Conservation (phyloP, 768 basidiomycete genomes). For the Clavaria fumosa region DNA sequence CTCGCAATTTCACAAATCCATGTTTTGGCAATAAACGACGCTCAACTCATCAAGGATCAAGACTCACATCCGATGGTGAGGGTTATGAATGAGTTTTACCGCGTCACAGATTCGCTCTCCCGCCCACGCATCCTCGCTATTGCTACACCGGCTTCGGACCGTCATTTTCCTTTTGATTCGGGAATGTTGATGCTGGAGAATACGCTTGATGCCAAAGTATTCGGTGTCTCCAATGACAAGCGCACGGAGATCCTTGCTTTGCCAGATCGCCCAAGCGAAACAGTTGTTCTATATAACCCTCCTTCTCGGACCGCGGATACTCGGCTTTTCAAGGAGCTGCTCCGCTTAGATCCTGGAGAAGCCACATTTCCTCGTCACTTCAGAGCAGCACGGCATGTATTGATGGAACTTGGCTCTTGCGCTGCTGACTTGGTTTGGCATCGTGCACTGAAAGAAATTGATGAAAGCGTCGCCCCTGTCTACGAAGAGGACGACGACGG, state of each 20-base stretch:
- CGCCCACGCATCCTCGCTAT: conserved; percentile 32
- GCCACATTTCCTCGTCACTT: conserved; percentile 27
- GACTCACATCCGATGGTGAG: conserved; percentile 23
- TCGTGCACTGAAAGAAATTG: conserved; percentile 29
- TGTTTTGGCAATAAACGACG: conserved; percentile 29
- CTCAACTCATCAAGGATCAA: conserved; percentile 22
- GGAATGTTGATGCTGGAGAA: conserved; percentile 25
- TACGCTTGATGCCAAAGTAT: conserved; percentile 24
- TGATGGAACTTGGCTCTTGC: conserved; percentile 46
- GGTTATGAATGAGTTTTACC: conserved; percentile 32
- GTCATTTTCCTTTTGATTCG: conserved; percentile 17
- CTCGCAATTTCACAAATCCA: conserved; percentile 30
- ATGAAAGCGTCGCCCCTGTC: conserved; percentile 17
- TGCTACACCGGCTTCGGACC: conserved; percentile 15
- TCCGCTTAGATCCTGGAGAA: conserved; percentile 27
- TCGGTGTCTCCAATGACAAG: conserved; percentile 21
- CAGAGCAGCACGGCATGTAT: conserved; percentile 28
- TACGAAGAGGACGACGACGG: conserved; percentile 24
- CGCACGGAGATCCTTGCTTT: conserved; percentile 19
- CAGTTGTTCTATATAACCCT: conserved; percentile 39
- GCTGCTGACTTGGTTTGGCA: conserved; percentile 62
- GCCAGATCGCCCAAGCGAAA: conserved; percentile 30
- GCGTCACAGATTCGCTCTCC: conserved; percentile 17
- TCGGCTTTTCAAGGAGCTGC: conserved; percentile 32
- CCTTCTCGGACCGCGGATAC: conserved; percentile 21